These are phyloP conservation scores for Zygosaccharomyces sapae DNA, from an alignment of 1,139 yeast genomes.

Conservation along the genomic window DNA sequence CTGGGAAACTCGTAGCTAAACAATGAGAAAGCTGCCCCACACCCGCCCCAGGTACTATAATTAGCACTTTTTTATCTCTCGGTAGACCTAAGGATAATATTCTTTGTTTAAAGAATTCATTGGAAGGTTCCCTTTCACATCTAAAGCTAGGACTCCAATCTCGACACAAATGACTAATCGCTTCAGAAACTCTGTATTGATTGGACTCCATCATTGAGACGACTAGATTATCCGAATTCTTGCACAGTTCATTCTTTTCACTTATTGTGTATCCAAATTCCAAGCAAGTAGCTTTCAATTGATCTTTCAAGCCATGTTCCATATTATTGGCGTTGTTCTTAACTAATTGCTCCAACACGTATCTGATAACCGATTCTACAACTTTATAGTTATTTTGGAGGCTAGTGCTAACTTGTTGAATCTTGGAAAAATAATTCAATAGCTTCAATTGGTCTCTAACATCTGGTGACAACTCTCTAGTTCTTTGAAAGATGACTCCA, in stretches of 20 bases:
- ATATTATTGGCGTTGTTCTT: constrained; percentile 23
- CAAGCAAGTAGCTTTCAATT: constrained; percentile 24
- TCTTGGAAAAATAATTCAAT: constrained; percentile 53
- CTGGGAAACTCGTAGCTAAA: constrained; percentile 41
- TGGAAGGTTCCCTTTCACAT: constrained; percentile 50
- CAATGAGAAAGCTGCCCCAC: constrained; percentile 68
- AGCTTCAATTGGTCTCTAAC: constrained; percentile 35
- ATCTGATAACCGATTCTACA: constrained; percentile 43
- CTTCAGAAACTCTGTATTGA: constrained; percentile 55
- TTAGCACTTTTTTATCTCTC: constrained; percentile 38
- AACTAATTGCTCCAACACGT: constrained; percentile 42
- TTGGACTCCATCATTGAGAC: constrained; percentile 19
- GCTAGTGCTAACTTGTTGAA: constrained; percentile 45
- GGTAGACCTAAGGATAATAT: constrained; percentile 26
- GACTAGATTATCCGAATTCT: constrained; percentile 12
- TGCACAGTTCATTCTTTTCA: constrained; percentile 9
- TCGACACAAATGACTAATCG: constrained; percentile 66
- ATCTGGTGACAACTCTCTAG: constrained; percentile 15
- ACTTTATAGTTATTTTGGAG: constrained; percentile 46
- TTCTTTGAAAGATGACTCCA: constrained; percentile 21
- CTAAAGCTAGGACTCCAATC: constrained; percentile 59
- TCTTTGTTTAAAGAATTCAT: constrained; percentile 44
- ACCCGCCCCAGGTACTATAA: constrained; percentile 78
- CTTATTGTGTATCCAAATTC: constrained; percentile 20
- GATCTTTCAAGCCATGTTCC: constrained; percentile 36